Evolutionary conservation across 1,284 basidiomycete genomes (phyloP).

Genomic region (Cutaneotrichosporon cutaneum): DNA sequence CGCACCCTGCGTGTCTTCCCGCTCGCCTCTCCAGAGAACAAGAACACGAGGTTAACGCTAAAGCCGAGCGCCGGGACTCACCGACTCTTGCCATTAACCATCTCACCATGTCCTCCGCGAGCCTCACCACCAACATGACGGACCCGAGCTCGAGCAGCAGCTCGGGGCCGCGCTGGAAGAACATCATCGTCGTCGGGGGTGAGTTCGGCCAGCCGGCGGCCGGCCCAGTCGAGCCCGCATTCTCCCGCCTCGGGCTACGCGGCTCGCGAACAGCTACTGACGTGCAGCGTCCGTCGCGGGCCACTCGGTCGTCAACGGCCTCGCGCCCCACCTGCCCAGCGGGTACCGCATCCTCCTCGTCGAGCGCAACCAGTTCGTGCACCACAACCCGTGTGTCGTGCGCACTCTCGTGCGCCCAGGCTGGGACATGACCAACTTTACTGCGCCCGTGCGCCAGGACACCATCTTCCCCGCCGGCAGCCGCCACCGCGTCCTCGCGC

Average conservation of each 20-base stretch:
- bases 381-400: conserved; percentile 51
- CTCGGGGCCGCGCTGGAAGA: conserved; percentile 24
- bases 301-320: conserved; percentile 41
- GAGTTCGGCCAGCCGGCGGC: conserved; percentile 18
- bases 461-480: conserved; percentile 41
- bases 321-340: conserved; percentile 46
- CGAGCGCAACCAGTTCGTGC: conserved; percentile 51
- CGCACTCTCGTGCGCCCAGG: conserved; percentile 53
- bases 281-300: conserved; percentile 47
- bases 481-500: conserved; percentile 40
- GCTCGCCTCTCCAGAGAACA: too few species aligned
- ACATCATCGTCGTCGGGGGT: conserved; percentile 47
- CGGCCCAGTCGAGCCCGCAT: too few species aligned
- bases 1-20: too few species aligned
- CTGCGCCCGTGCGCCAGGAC: conserved; percentile 40
- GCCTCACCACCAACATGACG: not conserved
- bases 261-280: too few species aligned
- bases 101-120: conserved; percentile 2
- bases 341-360: conserved; percentile 54
- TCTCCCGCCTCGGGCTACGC: too few species aligned
- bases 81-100: not conserved
- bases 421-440: conserved; percentile 48
- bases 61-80: too few species aligned
- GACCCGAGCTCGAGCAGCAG: not conserved
- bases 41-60: too few species aligned